These are phyloP conservation scores for Betula pendula DNA, from an alignment of 306 rosid genomes.

Conservation along the genomic window DNA sequence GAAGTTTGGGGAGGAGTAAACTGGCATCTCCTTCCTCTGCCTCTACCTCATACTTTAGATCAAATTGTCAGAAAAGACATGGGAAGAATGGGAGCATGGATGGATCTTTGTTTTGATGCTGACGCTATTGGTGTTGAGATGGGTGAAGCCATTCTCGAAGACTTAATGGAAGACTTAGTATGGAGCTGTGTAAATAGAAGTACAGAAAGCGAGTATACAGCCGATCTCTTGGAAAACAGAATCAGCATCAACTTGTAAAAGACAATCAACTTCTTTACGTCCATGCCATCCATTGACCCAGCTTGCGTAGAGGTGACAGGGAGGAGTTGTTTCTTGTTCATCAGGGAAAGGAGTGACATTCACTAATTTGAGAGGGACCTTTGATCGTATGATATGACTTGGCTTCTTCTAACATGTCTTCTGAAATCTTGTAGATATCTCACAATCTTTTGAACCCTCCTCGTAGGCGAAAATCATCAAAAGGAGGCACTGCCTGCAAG, in stretches of 20 bases:
- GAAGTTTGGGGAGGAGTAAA: constrained; percentile 69
- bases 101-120: constrained; percentile 66
- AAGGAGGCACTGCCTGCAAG: constrained; percentile 26
- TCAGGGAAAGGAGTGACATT: constrained; percentile 9
- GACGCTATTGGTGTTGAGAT: constrained; percentile 68
- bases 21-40: constrained; percentile 72
- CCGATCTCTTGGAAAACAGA: constrained; percentile 19
- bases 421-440: constrained; percentile 36
- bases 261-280: constrained; percentile 25
- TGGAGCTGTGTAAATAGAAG: constrained; percentile 43
- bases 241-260: constrained; percentile 38
- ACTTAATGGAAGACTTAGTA: constrained; percentile 70
- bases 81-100: constrained; percentile 66
- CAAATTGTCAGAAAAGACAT: constrained; percentile 82
- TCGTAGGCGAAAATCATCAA: constrained; percentile 12
- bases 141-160: constrained; percentile 73
- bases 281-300: constrained; percentile 21
- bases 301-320: constrained; percentile 20
- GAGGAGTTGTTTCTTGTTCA: constrained; percentile 12
- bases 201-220: constrained; percentile 26
- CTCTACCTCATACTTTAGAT: constrained; percentile 71
- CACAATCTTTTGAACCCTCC: constrained; percentile 6
- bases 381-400: constrained; percentile 30
- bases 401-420: constrained; percentile 34
- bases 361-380: constrained; percentile 1